Percentiles rank a stretch among this genome's conserved stretches.
Evolutionary conservation across 495 filamentous ascomycete genomes (phyloP).

Genomic region (Xylaria grammica): DNA sequence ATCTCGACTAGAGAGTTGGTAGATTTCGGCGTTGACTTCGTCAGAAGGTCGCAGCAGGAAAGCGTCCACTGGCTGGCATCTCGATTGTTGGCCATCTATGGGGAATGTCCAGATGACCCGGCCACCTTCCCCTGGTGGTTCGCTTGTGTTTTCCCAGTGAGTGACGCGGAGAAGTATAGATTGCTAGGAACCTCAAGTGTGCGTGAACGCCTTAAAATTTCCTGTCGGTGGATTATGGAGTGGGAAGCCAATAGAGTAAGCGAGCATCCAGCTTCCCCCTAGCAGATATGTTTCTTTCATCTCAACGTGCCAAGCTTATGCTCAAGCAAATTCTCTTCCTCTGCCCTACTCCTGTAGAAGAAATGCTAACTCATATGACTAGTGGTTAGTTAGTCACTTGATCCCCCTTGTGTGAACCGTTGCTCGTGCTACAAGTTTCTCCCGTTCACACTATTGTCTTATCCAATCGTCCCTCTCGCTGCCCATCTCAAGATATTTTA

Average conservation of each 20-base stretch:
- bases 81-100: constrained; percentile 74
- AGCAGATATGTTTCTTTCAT: background rate
- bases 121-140: constrained; percentile 90
- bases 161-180: constrained; percentile 78
- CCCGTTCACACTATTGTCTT: background rate
- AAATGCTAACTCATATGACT: constrained; percentile 2
- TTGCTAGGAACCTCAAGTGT: constrained; percentile 75
- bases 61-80: constrained; percentile 76
- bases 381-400: constrained; percentile 20
- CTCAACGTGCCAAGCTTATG: background rate
- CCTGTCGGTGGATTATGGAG: constrained; percentile 73
- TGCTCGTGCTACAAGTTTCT: background rate
- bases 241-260: constrained; percentile 76
- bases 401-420: background rate
- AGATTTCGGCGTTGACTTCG: constrained; percentile 65
- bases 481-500: background rate
- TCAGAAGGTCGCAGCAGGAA: constrained; percentile 65
- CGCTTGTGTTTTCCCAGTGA: constrained; percentile 76
- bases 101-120: constrained; percentile 74
- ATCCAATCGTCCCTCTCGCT: background rate
- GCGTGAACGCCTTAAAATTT: constrained; percentile 78
- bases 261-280: constrained; percentile 30
- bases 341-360: background rate
- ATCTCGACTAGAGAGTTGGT: constrained; percentile 75
- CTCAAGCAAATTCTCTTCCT: background rate